Base-by-base conservation (phyloP, 192 early-diverging fungal genomes). In the Entomortierella beljakovae region DNA sequence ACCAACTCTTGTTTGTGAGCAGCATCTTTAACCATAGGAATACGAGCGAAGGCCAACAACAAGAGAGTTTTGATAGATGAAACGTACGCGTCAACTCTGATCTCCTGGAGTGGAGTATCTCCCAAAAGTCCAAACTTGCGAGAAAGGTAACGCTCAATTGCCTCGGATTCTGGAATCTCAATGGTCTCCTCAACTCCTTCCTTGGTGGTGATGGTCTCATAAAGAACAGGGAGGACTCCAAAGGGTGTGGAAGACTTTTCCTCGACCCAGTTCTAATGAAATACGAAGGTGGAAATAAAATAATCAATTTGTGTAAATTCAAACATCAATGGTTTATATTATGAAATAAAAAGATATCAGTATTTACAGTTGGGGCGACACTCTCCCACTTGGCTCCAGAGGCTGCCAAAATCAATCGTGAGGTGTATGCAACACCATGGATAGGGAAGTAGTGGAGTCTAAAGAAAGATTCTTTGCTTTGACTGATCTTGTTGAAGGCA, bases 61-160 rank as follows among this genome's bases (percentile, higher is more conserved):
- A 59, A 35, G 1, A 74, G 33, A 48, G 34, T 68, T 37, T 68
- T 49, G 46, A 35, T 67, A 3, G 84, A 38, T 61, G 86, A 84
- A n/a, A 26, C 22, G 8, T 10, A 61, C 28, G 48, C 40, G 42
- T 60, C 33, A 15, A 67, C 56, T 11, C 38, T 52, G 8, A 53
- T 46, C 20, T 53, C 38, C 23, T 67, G 64, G 61, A 55, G 66
- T 2, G 54, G 15, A 31, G 59, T 66, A 2, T 53, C 3, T 16
- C 80, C 65, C 2, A 57, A 10, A 5, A 81, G 33, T 20, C 56
- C 35, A 66, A 81, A 81, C 48, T 74, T 68, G 38, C 48, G 32
- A 23, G 71, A 57, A 2, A 81, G 49, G 57, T 81, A 64, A 37
- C 80, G 65, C 48, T 81, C 80, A 26, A 81, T 75, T 8, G 62